Evolutionary conservation across 257 asterid genomes (phyloP), one percentile per base, ranked within the genome.

Genomic region (Apocynum venetum): DNA sequence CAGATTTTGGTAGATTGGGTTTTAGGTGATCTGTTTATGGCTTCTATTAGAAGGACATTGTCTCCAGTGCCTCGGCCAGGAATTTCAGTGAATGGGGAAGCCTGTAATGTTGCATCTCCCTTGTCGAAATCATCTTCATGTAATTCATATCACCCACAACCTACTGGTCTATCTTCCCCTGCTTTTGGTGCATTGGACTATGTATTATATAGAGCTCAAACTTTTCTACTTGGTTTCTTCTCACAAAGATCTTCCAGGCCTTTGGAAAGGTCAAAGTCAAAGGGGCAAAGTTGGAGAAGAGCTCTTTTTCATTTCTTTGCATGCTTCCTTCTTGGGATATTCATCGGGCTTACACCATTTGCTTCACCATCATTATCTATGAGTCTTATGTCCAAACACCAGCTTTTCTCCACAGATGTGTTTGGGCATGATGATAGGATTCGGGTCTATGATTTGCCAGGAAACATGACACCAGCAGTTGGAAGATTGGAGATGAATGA

Each of bases 21-120:
- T 2, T 56, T 55, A 9, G 8, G 59, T 49, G 67, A 81, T 77
- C 55, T 47, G 65, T 52, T 60, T 46, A 93, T 93, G 97, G 94
- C 97, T 71, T 93, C 92, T 19, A 85, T 91, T 71, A 84, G 97
- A 82, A 84, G 97, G 80, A 82, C 93, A 43, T 49, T 88, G 75
- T 88, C 93, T 38, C 95, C 92, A 4, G 88, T 89, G 77, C 88
- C 91, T 78, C 86, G 92, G 20, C 87, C 87, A 0, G 90, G 93
- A 65, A 71, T 78, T 61, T 6, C 85, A 72, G 43, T 82, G 82
- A 86, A 84, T 61, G 92, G 90, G 14, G 96, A 91, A 81, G 92
- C 90, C 11, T 81, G 79, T 60, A 84, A 89, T 57, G 86, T 84
- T 31, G 85, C 97, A 13, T 89, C 97, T 49, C 90, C 96, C 13